A percentile compares a stretch with the other conserved stretches of the same genome.
These are phyloP conservation scores for Puccinia hordei DNA, from an alignment of 1,284 basidiomycete genomes.

Conservation along the genomic window DNA sequence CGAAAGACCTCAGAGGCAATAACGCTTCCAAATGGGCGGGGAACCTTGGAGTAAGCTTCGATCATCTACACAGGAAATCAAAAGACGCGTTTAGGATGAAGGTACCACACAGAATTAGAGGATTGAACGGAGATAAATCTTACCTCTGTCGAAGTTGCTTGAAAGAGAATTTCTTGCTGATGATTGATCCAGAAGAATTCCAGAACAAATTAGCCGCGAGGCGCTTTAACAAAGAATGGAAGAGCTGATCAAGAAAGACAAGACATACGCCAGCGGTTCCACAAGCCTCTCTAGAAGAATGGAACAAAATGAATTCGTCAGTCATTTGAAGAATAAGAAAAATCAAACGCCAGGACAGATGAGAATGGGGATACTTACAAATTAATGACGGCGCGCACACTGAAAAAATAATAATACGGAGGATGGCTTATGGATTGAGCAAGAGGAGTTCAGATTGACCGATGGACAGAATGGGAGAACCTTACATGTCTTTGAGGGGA, in stretches of 20 bases:
- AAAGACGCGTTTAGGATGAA: neutral
- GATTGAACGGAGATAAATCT: neutral
- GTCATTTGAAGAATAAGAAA: neutral
- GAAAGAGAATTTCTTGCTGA: conserved; percentile 50
- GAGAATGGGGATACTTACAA: conserved; percentile 71
- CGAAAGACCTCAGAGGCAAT: conserved; percentile 92
- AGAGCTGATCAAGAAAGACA: neutral
- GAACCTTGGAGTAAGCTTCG: conserved; percentile 80
- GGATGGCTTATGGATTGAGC: conserved; percentile 28
- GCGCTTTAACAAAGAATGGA: neutral
- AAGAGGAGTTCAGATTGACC: neutral
- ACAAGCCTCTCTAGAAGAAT: conserved; percentile 38
- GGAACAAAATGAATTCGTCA: conserved; percentile 5
- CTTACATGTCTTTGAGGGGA: conserved; percentile 27
- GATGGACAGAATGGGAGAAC: neutral
- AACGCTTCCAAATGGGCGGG: conserved; percentile 86
- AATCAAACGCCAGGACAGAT: conserved; percentile 7
- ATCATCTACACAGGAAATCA: conserved; percentile 68
- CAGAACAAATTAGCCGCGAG: neutral
- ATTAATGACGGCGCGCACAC: conserved; percentile 84
- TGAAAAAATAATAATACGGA: conserved; percentile 58
- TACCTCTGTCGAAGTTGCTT: conserved; percentile 47
- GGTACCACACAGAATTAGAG: neutral
- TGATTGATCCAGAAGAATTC: neutral
- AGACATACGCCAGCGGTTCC: conserved; percentile 43